phyloP scores from a whole-genome alignment of 768 basidiomycete species.

The Lentinula lateritia region DNA sequence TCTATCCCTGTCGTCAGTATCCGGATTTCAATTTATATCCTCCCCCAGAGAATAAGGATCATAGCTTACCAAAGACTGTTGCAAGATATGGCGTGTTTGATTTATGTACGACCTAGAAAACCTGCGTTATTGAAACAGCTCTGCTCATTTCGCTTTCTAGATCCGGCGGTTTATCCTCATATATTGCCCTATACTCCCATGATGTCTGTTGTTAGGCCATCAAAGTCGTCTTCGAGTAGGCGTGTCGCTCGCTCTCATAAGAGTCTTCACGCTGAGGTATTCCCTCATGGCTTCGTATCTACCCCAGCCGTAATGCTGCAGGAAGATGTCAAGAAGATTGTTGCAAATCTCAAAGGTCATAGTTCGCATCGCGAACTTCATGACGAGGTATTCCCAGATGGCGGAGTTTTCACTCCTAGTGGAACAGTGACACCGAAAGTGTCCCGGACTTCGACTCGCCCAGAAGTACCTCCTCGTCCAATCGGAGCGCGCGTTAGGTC shows the following conservation, averaged over 20 bases:
- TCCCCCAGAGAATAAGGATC: neutral
- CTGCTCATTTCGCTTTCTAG: conserved; percentile 18
- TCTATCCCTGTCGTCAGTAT: conserved; percentile 28
- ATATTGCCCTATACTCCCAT: conserved; percentile 31
- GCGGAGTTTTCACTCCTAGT: conserved; percentile 23
- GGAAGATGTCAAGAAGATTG: neutral
- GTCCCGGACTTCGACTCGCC: neutral
- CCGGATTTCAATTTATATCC: conserved; percentile 17
- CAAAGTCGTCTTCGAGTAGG: neutral
- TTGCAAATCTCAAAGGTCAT: neutral
- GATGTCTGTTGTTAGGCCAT: neutral
- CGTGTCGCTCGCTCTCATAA: conserved; percentile 4
- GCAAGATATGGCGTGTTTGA: conserved; percentile 24
- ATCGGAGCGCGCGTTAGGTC: conserved; percentile 5
- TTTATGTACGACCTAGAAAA: conserved; percentile 18
- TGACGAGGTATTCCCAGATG: conserved; percentile 23
- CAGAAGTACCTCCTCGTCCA: conserved; percentile 2
- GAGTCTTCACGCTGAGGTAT: conserved; percentile 27
- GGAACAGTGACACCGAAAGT: conserved; percentile 8
- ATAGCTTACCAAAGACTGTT: neutral
- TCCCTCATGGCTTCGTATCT: conserved; percentile 19
- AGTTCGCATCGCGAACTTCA: conserved; percentile 22
- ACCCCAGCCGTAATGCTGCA: conserved; percentile 20
- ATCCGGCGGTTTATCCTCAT: conserved; percentile 36
- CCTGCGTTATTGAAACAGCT: conserved; percentile 1